Evolutionary conservation across 2,329 filamentous ascomycete genomes (phyloP).

Genomic region (Pseudogymnoascus sp.): DNA sequence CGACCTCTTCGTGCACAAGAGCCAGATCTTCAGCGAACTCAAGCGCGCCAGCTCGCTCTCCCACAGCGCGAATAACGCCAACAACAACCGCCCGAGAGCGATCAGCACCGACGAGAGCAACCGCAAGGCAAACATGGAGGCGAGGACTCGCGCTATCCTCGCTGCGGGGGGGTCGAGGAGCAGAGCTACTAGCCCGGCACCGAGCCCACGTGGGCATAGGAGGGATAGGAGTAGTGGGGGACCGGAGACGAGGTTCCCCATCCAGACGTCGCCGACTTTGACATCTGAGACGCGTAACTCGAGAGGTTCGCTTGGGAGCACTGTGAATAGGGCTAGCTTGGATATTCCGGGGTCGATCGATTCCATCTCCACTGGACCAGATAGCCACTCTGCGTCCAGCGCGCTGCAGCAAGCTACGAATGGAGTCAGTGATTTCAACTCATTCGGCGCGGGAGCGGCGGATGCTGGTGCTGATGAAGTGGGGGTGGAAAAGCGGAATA

Average conservation of each 20-base stretch:
- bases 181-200: constrained; percentile 68
- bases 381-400: not conserved
- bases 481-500: constrained; percentile 57
- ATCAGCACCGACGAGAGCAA: constrained; percentile 96
- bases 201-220: constrained; percentile 57
- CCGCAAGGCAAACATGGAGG: constrained; percentile 88
- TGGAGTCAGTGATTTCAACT: constrained; percentile 13
- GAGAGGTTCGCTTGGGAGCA: constrained; percentile 28
- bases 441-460: not conserved
- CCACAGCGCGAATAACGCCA: constrained; percentile 50
- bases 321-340: constrained; percentile 56
- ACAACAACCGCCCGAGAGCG: constrained; percentile 66
- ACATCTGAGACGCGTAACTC: constrained; percentile 38
- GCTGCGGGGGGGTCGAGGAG: constrained; percentile 52
- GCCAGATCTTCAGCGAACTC: constrained; percentile 88
- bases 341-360: constrained; percentile 58
- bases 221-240: constrained; percentile 73
- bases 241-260: constrained; percentile 76
- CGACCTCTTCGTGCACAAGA: constrained; percentile 89
- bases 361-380: not conserved
- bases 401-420: constrained; percentile 23
- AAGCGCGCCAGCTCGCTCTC: constrained; percentile 77
- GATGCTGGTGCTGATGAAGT: constrained; percentile 10
- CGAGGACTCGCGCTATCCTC: constrained; percentile 76
- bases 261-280: constrained; percentile 59